Percentiles rank a stretch among this genome's conserved stretches.
These are phyloP conservation scores for Backusella liffmaniae DNA, from an alignment of 192 early-diverging fungal species.

Conservation along the genomic window DNA sequence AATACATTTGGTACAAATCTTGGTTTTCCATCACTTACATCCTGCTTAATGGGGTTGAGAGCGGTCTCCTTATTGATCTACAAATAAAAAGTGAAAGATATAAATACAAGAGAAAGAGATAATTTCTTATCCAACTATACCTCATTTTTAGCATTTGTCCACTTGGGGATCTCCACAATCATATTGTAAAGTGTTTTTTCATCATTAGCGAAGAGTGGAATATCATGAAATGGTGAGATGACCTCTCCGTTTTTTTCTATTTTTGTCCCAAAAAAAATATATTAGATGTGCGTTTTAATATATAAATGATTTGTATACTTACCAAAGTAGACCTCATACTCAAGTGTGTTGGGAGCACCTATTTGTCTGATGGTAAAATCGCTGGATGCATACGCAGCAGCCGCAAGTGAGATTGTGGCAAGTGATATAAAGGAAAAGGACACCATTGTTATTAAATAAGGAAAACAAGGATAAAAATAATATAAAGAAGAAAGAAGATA, in stretches of 20 bases:
- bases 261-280: not conserved
- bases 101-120: not conserved
- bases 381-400: not conserved
- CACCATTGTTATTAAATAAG: not conserved
- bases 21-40: constrained; percentile 97
- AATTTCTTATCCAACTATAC: constrained; percentile 21
- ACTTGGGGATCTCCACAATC: constrained; percentile 97
- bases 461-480: not conserved
- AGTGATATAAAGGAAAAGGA: not conserved
- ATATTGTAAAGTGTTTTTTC: constrained; percentile 94
- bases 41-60: constrained; percentile 99
- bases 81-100: not conserved
- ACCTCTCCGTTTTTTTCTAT: constrained; percentile 75
- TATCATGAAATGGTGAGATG: constrained; percentile 98
- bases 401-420: not conserved
- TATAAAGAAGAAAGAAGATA: not conserved
- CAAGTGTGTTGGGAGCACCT: constrained; percentile 81
- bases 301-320: not conserved
- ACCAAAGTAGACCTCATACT: constrained; percentile 87
- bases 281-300: not conserved
- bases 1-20: constrained; percentile 98
- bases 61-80: constrained; percentile 92
- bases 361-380: constrained; percentile 65
- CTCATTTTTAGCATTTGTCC: constrained; percentile 99
- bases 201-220: constrained; percentile 89